Evolutionary conservation across 768 basidiomycete species (phyloP), one percentile per base, ranked within the genome.

Genomic region (Dioszegia aurantiaca): DNA sequence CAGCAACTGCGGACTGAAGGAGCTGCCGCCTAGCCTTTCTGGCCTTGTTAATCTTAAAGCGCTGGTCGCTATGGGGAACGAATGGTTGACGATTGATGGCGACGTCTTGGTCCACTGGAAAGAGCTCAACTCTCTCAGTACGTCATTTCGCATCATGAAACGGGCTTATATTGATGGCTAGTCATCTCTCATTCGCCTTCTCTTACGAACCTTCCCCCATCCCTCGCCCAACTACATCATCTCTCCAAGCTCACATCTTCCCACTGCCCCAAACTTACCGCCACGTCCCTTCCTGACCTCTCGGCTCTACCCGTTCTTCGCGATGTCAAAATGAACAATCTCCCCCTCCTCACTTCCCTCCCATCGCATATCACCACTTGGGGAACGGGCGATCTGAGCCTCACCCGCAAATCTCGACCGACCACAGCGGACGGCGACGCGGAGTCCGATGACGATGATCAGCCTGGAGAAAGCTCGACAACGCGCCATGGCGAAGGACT

Each of bases 181-280:
- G 72, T 73, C 58, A 49, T 70, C 4, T 73, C 72, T 1, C 72
- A 73, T 33, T 73, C 72, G 19, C 63, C 67, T 2, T 61, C 61
- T n/a, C 63, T 73, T 17, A 52, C 55, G 0, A 12, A 54, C 4
- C 53, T 73, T 4, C 72, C 72, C 9, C 2, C 47, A 5, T 30
- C 62, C 12, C 57, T 73, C 0, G 56, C 59, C 0, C 28, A 41
- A 0, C 39, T 64, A 1, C 36, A 51, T 28, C 63, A 73, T 31
- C 65, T 73, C 26, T 64, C 69, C 41, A 73, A 73, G 48, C 60
- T 73, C 55, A 70, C 72, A 1, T 70, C 69, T 54, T 73, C 72
- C 6, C 72, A 73, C 47, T 73, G 69, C 39, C 67, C 72, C 17
- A 52, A 55, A 19, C 55, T 73, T 1, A 55, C 67, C 16, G 40